Evolutionary conservation across 371 early-diverging fungal genomes (phyloP).

Genomic region (Zancudomyces culisetae): DNA sequence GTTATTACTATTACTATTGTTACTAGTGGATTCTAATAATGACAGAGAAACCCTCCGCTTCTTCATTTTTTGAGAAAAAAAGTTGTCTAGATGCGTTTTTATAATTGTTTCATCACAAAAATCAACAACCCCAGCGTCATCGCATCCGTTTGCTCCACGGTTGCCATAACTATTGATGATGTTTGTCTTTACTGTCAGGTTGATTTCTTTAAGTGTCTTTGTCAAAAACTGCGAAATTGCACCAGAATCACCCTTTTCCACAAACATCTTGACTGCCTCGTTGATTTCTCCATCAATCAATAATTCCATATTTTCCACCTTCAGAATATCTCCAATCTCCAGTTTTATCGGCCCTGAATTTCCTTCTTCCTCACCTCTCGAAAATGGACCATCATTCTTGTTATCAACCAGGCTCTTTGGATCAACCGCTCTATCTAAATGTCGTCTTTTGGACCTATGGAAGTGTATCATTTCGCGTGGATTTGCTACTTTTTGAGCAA

Average conservation of each 20-base stretch:
- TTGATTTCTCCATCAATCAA: slow-evolving; percentile 60
- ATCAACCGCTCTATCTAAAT: neutral
- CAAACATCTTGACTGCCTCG: slow-evolving; percentile 55
- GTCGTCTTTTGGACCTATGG: no score
- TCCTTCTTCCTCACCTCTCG: neutral
- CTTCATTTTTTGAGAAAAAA: no score
- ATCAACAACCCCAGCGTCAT: neutral
- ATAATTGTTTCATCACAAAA: neutral
- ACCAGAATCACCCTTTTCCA: slow-evolving; percentile 77
- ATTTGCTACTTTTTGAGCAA: slow-evolving; percentile 81
- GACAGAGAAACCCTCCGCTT: neutral
- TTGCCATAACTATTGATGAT: slow-evolving; percentile 2
- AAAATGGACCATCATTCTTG: neutral
- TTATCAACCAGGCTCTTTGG: neutral
- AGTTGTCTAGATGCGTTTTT: no score
- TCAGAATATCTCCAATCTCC: slow-evolving; percentile 54
- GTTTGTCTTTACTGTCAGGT: slow-evolving; percentile 2
- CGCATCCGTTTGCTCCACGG: neutral
- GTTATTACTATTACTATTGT: neutral
- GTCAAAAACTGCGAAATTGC: slow-evolving; percentile 29
- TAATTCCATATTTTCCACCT: slow-evolving; percentile 26
- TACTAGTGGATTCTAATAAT: neutral
- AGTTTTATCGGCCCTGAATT: slow-evolving; percentile 27
- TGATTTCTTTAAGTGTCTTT: slow-evolving; percentile 10
- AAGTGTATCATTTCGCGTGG: slow-evolving; percentile 80